Evolutionary conservation across 768 basidiomycete genomes (phyloP).

Genomic region (Mycena maculata): DNA sequence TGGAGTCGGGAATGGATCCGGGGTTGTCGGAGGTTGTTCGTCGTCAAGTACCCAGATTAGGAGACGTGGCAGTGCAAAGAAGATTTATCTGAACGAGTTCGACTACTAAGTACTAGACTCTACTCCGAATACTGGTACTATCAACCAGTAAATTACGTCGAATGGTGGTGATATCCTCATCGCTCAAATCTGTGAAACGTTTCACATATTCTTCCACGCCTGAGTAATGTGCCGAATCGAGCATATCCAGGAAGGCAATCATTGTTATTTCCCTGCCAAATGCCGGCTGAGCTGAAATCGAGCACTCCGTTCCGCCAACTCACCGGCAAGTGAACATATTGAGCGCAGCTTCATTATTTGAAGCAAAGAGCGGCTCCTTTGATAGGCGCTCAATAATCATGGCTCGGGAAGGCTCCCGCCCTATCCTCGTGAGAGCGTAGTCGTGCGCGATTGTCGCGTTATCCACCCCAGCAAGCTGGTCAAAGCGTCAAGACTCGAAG

Average conservation of each 20-base stretch:
- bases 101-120: constrained; percentile 12
- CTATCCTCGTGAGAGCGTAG: constrained; percentile 82
- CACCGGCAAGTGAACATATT: constrained; percentile 88
- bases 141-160: constrained; percentile 64
- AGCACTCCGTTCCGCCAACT: constrained; percentile 34
- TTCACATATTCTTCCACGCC: constrained; percentile 75
- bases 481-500: background rate
- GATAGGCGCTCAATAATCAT: constrained; percentile 75
- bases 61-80: too few species aligned
- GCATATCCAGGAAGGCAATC: constrained; percentile 71
- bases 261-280: constrained; percentile 73
- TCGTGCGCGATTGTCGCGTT: constrained; percentile 75
- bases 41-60: too few species aligned
- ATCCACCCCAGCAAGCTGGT: constrained; percentile 78
- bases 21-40: too few species aligned
- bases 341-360: constrained; percentile 79
- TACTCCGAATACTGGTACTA: constrained; percentile 15
- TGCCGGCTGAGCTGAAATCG: constrained; percentile 9
- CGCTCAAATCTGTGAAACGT: constrained; percentile 65
- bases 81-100: too few species aligned
- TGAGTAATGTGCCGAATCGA: constrained; percentile 69
- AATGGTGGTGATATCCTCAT: constrained; percentile 72
- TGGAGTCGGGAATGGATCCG: too few species aligned
- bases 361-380: constrained; percentile 79
- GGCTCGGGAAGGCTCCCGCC: constrained; percentile 81